Conservation (phyloP, 2,329 filamentous ascomycete genomes). For the Ophiostoma pallidulum region DNA sequence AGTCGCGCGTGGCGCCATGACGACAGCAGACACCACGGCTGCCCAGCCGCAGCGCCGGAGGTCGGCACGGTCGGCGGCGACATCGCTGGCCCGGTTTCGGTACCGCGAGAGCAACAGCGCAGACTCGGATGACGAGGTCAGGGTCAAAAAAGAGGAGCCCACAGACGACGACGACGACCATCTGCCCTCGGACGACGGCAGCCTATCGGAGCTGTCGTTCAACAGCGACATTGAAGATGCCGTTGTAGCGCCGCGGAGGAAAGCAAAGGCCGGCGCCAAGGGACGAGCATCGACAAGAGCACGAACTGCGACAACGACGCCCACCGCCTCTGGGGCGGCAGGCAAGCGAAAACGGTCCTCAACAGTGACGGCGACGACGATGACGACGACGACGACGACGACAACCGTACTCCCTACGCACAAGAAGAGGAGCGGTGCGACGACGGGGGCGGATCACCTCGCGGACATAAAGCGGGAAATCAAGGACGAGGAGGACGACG, state of each 20-base stretch:
- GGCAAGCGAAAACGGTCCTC: slow-evolving; percentile 27
- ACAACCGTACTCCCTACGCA: slow-evolving; percentile 23
- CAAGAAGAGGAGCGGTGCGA: slow-evolving; percentile 7
- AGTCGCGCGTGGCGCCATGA: slow-evolving; percentile 2
- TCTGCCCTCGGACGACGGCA: slow-evolving; percentile 9
- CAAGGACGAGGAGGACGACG: slow-evolving; percentile 9
- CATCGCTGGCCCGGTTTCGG: slow-evolving; percentile 15
- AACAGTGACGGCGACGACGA: slow-evolving; percentile 20
- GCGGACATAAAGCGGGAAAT: slow-evolving; percentile 17
- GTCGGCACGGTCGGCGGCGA: slow-evolving; percentile 11
- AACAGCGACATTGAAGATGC: slow-evolving; percentile 28
- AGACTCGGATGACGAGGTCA: slow-evolving; percentile 6
- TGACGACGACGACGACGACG: slow-evolving; percentile 17
- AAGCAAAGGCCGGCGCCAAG: background rate
- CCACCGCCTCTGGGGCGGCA: slow-evolving; percentile 6
- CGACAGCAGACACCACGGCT: background rate
- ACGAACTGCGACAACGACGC: background rate
- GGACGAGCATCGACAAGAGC: slow-evolving; percentile 2
- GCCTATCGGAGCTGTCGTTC: slow-evolving; percentile 15
- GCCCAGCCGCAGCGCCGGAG: slow-evolving; percentile 7
- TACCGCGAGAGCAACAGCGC: slow-evolving; percentile 13
- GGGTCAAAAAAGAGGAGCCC: background rate
- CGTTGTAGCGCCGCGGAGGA: slow-evolving; percentile 14
- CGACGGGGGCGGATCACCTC: slow-evolving; percentile 20
- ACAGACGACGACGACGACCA: slow-evolving; percentile 4